Conservation (phyloP, 192 early-diverging fungal genomes). For the Backusella tuberculispora region DNA sequence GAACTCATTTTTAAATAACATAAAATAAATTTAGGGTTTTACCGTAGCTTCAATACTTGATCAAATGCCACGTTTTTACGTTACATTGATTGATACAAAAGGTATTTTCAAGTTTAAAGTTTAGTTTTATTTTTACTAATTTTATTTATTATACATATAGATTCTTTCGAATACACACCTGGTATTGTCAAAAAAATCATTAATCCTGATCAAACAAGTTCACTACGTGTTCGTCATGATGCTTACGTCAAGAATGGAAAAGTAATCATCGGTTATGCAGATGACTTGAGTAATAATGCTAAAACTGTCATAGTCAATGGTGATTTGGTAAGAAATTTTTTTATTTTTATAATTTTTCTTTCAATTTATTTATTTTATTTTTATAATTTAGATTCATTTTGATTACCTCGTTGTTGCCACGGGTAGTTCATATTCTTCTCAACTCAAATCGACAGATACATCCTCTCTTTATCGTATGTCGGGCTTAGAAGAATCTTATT, state of each 20-base stretch:
- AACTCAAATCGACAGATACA: conserved; percentile 40
- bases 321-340: conserved; percentile 25
- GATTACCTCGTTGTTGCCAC: conserved; percentile 44
- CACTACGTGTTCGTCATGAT: conserved; percentile 38
- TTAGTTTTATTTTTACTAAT: background rate
- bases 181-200: conserved; percentile 37
- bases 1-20: background rate
- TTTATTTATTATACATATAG: conserved; percentile 22
- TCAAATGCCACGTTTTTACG: conserved; percentile 42
- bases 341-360: background rate
- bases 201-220: conserved; percentile 26
- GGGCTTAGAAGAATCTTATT: conserved; percentile 32
- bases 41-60: conserved; percentile 44
- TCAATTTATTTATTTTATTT: background rate
- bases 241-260: conserved; percentile 39
- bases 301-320: conserved; percentile 33
- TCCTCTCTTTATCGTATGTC: conserved; percentile 38
- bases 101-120: conserved; percentile 28
- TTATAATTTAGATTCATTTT: conserved; percentile 31
- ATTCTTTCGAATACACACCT: conserved; percentile 47
- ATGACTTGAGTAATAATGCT: conserved; percentile 25
- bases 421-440: conserved; percentile 38
- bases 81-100: conserved; percentile 43
- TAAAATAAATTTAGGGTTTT: conserved; percentile 35
- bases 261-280: conserved; percentile 42